A percentile compares a stretch with the other conserved stretches of the same genome.
phyloP scores from a whole-genome alignment of 2,329 filamentous ascomycete genomes.

The Gaeumannomyces tritici region DNA sequence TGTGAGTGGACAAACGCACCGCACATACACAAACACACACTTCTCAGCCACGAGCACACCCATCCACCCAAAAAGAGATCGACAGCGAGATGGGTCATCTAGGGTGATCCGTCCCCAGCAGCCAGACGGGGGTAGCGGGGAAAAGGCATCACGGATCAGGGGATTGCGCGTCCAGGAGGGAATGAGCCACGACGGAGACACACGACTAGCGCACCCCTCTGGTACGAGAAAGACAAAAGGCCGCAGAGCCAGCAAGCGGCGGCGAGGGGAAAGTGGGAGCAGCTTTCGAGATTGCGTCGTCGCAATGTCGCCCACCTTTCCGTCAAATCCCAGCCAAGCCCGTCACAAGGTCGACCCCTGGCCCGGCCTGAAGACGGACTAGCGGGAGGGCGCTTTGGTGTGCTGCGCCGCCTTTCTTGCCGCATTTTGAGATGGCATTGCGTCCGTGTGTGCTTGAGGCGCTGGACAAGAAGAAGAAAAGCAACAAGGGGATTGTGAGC shows the following conservation, averaged over 20 bases:
- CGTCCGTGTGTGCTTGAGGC: background rate
- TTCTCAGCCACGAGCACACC: background rate
- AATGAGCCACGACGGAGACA: background rate
- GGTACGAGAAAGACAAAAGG: background rate
- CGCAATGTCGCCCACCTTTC: no score
- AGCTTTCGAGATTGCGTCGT: background rate
- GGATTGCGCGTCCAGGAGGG: background rate
- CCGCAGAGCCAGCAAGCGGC: background rate
- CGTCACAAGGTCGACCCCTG: background rate
- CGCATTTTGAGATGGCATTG: background rate
- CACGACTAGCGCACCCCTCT: background rate
- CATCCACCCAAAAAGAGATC: background rate
- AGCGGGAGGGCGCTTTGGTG: background rate
- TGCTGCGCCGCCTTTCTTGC: background rate
- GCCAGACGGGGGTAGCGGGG: background rate
- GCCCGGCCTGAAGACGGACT: background rate
- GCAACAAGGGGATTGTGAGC: background rate
- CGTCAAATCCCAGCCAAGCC: background rate
- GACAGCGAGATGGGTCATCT: no score
- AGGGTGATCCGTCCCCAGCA: background rate
- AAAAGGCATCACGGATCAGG: background rate
- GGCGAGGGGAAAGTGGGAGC: background rate
- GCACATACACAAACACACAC: no score
- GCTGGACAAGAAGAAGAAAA: background rate
- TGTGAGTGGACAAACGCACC: background rate